Base-by-base conservation (phyloP, 495 filamentous ascomycete genomes). In the Aspergillus campestris region DNA sequence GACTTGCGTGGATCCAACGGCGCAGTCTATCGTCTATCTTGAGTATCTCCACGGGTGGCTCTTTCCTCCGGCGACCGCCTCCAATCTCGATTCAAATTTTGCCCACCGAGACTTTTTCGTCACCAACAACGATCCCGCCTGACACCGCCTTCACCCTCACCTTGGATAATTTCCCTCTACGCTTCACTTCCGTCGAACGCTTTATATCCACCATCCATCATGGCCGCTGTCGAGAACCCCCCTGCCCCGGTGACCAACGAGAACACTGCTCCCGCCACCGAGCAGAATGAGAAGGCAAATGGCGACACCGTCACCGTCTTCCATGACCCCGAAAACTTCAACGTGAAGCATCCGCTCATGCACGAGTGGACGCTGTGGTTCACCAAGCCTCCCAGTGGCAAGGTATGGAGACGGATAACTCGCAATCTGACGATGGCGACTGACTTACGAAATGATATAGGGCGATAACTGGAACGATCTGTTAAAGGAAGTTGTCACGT, bases 361-460 rank as follows among this genome's bases (percentile, higher is more conserved):
- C 83, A 95, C 70, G 82, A 85, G 57, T 98, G 92, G 92, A 97
- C 94, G 14, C 73, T 98, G 40, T 98, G 92, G 92, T 98, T 97
- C 72, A 98, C 92, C 59, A 98, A 98, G 77, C 92, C 92, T 29
- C 87, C 92, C 31, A 92, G 84, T 62, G 89, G 89, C 67, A 97
- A 95, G 85, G 92, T 94, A 57, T 41, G 78, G 52, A 36, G 44
- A 10, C 27, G 9, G 34, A 28, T 27, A 5, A 30, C 34, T 45
- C 37, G 31, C 31, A 18, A 27, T 31, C 32, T 14, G 18, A 24
- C 18, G 18, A 24, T 24, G 18, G 4, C 18, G 18, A 24, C 18
- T 24, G 18, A 4, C 18, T 24, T 1, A 24, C 18, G 18, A 24
- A 2, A 2, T 34, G 31, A 34, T 44, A 37, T 52, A 94, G 88